phyloP scores from a whole-genome alignment of 2,329 filamentous ascomycete species.

The Neurospora crassa region DNA sequence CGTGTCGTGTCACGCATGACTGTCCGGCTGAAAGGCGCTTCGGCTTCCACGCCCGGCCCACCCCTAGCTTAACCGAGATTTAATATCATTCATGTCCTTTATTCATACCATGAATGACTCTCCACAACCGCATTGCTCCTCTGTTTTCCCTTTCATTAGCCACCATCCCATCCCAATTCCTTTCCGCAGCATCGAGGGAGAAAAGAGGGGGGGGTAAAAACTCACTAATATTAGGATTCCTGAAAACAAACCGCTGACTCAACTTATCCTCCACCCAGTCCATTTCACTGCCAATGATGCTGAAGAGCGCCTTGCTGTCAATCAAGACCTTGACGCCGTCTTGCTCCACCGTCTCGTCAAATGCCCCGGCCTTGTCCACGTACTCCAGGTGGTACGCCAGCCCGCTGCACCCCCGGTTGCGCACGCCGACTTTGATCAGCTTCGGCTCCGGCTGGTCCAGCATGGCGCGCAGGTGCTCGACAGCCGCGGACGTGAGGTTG shows the following conservation, averaged over 20 bases:
- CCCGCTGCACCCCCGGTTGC: conserved; percentile 88
- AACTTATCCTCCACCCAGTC: conserved; percentile 97
- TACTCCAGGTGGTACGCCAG: conserved; percentile 90
- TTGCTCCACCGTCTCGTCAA: conserved; percentile 91
- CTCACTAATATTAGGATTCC: conserved; percentile 97
- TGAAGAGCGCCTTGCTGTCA: conserved; percentile 94
- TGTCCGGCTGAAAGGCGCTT: not conserved
- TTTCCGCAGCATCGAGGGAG: not conserved
- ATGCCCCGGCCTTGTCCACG: conserved; percentile 77
- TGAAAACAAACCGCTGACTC: conserved; percentile 85
- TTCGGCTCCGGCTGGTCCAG: conserved; percentile 82
- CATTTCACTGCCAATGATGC: conserved; percentile 98
- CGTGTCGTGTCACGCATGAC: not conserved
- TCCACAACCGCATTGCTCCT: conserved; percentile 91
- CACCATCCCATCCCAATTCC: too few species aligned
- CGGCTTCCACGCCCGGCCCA: not conserved
- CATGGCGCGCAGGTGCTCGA: conserved; percentile 66
- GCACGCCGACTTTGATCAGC: conserved; percentile 87
- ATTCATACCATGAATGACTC: conserved; percentile 84
- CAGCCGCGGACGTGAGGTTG: conserved; percentile 70
- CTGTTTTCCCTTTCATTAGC: conserved; percentile 40
- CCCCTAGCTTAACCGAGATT: not conserved
- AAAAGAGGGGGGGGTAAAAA: conserved; percentile 19
- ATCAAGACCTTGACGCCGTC: conserved; percentile 94
- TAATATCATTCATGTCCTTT: conserved; percentile 8